Conservation (phyloP, 306 rosid species). For the Vigna nakashimae region DNA sequence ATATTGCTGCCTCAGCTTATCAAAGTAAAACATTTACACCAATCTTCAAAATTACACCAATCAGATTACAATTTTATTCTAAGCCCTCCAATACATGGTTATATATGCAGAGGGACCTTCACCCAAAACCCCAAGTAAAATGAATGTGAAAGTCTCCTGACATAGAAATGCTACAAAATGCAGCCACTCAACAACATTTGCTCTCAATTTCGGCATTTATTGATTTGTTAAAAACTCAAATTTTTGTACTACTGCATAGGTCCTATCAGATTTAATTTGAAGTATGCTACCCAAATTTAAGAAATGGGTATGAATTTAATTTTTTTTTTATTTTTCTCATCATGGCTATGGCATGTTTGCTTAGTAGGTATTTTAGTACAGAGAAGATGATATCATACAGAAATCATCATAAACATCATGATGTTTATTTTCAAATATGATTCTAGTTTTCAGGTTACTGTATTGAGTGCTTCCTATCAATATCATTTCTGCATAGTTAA, state of each 20-base stretch:
- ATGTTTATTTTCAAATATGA: background rate
- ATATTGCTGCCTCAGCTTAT: constrained; percentile 12
- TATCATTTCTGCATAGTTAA: constrained; percentile 6
- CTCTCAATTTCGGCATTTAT: background rate
- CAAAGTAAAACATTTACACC: constrained; percentile 22
- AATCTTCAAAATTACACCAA: constrained; percentile 13
- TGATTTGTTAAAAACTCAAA: background rate
- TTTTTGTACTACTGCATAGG: background rate
- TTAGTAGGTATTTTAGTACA: constrained; percentile 10
- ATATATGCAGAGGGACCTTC: background rate
- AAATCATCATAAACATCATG: constrained; percentile 30
- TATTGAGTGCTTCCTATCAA: background rate
- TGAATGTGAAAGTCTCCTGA: constrained; percentile 5
- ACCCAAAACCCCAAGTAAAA: constrained; percentile 37
- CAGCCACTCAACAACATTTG: background rate
- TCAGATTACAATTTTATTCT: background rate
- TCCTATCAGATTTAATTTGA: constrained; percentile 2
- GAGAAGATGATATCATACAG: background rate
- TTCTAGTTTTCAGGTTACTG: background rate
- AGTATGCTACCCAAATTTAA: constrained; percentile 22
- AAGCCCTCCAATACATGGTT: constrained; percentile 3
- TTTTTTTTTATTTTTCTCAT: background rate
- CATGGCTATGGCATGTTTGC: constrained; percentile 3
- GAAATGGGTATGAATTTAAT: constrained; percentile 3
- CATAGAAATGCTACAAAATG: constrained; percentile 10